Percentiles rank a stretch among this genome's conserved stretches.
Conservation (phyloP, 2,329 filamentous ascomycete genomes). For the Trichoderma sp. region DNA sequence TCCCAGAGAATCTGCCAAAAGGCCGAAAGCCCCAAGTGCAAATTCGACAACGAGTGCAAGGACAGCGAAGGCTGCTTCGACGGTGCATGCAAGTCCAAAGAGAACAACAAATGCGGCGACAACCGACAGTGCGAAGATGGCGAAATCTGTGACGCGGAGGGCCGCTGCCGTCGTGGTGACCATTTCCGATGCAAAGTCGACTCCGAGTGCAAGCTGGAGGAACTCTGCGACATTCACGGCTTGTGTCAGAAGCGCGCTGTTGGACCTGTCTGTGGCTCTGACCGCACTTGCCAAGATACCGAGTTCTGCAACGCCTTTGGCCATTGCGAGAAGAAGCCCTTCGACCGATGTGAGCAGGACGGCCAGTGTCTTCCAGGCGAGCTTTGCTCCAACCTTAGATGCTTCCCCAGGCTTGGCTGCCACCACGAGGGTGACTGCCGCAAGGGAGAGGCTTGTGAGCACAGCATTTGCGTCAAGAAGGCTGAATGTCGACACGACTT, state of each 20-base stretch:
- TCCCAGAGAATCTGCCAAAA: conserved; percentile 12
- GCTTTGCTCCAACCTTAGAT: neutral
- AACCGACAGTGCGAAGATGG: conserved; percentile 1
- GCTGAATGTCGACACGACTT: neutral
- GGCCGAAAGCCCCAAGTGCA: conserved; percentile 6
- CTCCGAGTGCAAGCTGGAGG: neutral
- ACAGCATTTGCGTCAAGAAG: neutral
- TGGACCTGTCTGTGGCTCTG: neutral
- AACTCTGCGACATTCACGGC: conserved; percentile 18
- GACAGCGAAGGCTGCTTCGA: neutral
- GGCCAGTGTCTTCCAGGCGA: neutral
- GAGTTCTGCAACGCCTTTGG: conserved; percentile 20
- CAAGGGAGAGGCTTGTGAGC: neutral
- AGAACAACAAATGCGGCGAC: conserved; percentile 6
- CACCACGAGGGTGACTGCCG: neutral
- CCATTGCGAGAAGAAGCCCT: neutral
- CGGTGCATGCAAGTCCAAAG: conserved; percentile 10
- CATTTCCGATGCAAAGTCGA: conserved; percentile 9
- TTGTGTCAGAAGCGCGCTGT: neutral
- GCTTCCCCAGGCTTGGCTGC: neutral
- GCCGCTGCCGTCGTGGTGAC: conserved; percentile 9
- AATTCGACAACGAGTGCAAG: neutral
- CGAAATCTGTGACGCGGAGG: conserved; percentile 11
- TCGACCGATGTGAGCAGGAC: neutral
- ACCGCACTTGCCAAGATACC: neutral